Base-by-base conservation (phyloP, 2,329 filamentous ascomycete genomes). In the Corinectria fuckeliana region DNA sequence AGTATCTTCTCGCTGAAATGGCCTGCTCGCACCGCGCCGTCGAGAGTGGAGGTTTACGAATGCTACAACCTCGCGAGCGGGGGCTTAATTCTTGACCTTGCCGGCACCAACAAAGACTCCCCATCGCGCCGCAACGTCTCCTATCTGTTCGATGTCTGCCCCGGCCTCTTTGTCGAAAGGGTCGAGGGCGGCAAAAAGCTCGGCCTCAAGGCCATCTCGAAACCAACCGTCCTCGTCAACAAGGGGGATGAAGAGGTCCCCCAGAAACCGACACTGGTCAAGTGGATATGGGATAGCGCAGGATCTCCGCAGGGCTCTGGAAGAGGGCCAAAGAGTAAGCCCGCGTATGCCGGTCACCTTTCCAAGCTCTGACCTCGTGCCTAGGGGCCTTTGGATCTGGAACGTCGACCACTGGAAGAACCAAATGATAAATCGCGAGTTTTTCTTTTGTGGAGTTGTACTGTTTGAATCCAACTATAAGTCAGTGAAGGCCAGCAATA, bases 111-210 rank as follows among this genome's bases (percentile, higher is more conserved):
- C n/a, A 64, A 70, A 23, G 64, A 55, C 11, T 76, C 74, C 2
- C 47, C 71, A 18, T 55, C 66, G 3, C 70, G 75, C 13, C 67
- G 67, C 18, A 70, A 72, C 20, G 70, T 74, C 11, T 69, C 69
- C 13, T 77, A 77, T 51, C 50, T 77, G 13, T 77, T 77, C 53
- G 75, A 77, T 32, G 63, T 77, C 39, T 73, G 74, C 5, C 75
- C 75, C 0, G 75, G 75, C 1, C 60, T 77, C 34, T 77, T 77
- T 48, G 74, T 77, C 6, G 75, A 77, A 52, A 70, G 73, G 50
- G 56, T 77, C 6, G 71, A 76, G 5, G 65, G 63, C 2, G 74
- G 73, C 20, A 75, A 69, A 63, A 77, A 75, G 58, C 61, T 66
- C 38, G 61, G 64, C 6, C 51, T 71, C 25, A 76, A 71, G 63